Evolutionary conservation across 164 flowering plant species (phyloP).

Genomic region (Magnolia changhungtana): DNA sequence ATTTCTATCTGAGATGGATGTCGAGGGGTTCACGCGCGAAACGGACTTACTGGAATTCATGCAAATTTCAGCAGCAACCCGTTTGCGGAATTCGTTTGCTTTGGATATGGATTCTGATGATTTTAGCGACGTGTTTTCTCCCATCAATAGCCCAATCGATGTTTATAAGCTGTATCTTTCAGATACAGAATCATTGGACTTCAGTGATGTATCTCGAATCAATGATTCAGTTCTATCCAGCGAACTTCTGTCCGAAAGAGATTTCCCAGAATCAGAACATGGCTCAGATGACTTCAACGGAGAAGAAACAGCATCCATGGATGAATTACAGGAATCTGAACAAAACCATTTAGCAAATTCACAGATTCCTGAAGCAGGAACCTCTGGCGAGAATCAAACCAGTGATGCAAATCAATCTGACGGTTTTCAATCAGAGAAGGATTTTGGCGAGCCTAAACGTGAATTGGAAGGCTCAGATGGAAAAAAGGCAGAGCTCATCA

Average conservation of each 20-base stretch:
- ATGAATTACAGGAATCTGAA: conserved; percentile 18
- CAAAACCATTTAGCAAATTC: conserved; percentile 9
- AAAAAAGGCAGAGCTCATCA: neutral
- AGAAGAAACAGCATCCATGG: conserved; percentile 13
- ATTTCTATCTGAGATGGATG: conserved; percentile 52
- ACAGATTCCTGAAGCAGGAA: conserved; percentile 3
- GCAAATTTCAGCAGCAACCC: conserved; percentile 8
- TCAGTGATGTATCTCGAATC: conserved; percentile 19
- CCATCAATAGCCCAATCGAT: neutral
- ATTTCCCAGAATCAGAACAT: neutral
- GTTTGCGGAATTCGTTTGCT: conserved; percentile 4
- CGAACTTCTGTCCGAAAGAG: neutral
- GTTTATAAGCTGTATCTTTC: neutral
- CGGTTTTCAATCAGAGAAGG: conserved; percentile 23
- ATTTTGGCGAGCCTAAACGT: conserved; percentile 12
- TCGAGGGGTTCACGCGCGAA: conserved; percentile 17
- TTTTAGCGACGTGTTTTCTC: conserved; percentile 17
- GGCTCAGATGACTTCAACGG: neutral
- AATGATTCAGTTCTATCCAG: neutral
- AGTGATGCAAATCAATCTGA: neutral
- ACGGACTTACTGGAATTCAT: conserved; percentile 14
- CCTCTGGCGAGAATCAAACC: neutral
- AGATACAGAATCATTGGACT: conserved; percentile 3
- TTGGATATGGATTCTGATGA: neutral
- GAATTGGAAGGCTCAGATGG: neutral